Base-by-base conservation (phyloP, 2,329 filamentous ascomycete genomes). In the Pseudopithomyces maydicus region DNA sequence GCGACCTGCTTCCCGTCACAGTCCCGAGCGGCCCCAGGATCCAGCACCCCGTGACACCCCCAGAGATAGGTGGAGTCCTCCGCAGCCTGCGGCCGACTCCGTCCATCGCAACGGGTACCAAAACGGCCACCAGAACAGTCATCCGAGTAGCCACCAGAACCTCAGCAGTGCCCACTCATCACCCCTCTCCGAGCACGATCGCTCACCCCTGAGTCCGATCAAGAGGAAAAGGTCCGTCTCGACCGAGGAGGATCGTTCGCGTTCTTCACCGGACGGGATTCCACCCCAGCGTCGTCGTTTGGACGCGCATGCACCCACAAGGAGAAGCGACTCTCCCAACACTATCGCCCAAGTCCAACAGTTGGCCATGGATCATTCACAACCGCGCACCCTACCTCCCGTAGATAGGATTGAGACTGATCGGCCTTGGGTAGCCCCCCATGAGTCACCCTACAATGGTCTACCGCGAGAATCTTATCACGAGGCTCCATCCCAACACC, bases 141-240 rank as follows among this genome's bases (percentile, higher is more conserved):
- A 67, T 42, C 39, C 11, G 53, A 59, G 59, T 17, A 33, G 45
- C n/a, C 17, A 29, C 15, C 53, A 33, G 33, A 67, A 63, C 57
- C 62, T 52, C 44, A 66, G 67, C 43, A 63, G 57, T 43, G 67
- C 67, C 19, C 56, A 60, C 49, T 67, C 72, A 33, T 65, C 70
- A 39, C 57, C 62, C 19, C 52, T 59, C 15, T 62, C 62, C 54
- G 59, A 58, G 20, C 56, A 59, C 50, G 67, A 66, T 17, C 54
- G 44, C 11, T 72, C 73, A 12, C 64, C 67, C 7, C 57, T 62
- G 14, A 73, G 68, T 52, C 65, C 71, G 75, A 85, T 87, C 67
- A 83, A 83, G 63, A 75, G 82, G 56, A 94, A 92, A 75, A 85
- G 90, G 58, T 91, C 90, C 6, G 78, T 81, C 44, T 90, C 89